Evolutionary conservation across 257 asterid genomes (phyloP).

Genomic region (Ballota nigra): DNA sequence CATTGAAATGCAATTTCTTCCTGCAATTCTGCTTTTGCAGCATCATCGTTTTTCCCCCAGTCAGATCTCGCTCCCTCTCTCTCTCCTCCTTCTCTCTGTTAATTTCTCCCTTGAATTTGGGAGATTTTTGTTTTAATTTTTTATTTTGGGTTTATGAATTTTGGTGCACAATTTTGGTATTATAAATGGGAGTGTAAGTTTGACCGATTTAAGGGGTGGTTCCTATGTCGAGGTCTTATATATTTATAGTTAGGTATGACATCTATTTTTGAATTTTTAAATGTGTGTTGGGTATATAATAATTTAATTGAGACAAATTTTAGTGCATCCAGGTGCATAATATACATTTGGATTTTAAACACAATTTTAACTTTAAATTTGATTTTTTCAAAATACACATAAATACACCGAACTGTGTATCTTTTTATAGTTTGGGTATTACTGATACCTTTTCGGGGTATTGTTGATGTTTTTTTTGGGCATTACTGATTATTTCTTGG

Average conservation of each 20-base stretch:
- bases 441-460: no score
- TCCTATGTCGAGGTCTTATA: not conserved
- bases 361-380: no score
- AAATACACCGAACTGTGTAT: no score
- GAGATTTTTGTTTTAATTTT: not conserved
- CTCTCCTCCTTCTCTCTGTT: not conserved
- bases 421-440: no score
- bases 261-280: not conserved
- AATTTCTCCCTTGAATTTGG: conserved; percentile 4
- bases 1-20: conserved; percentile 32
- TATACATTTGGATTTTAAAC: no score
- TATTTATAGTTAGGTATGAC: not conserved
- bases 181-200: conserved; percentile 23
- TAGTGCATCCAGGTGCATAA: no score
- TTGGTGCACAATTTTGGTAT: conserved; percentile 5
- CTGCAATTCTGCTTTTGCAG: conserved; percentile 44
- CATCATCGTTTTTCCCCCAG: conserved; percentile 17
- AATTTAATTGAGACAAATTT: no score
- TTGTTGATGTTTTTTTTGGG: no score
- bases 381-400: no score
- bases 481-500: no score
- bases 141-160: not conserved
- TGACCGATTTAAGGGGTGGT: conserved; percentile 29
- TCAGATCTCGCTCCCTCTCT: conserved; percentile 6
- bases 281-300: no score